Percentiles rank a stretch among this genome's conserved stretches.
These are phyloP conservation scores for Ustilago lituana DNA, from an alignment of 1,284 basidiomycete genomes.

Conservation along the genomic window DNA sequence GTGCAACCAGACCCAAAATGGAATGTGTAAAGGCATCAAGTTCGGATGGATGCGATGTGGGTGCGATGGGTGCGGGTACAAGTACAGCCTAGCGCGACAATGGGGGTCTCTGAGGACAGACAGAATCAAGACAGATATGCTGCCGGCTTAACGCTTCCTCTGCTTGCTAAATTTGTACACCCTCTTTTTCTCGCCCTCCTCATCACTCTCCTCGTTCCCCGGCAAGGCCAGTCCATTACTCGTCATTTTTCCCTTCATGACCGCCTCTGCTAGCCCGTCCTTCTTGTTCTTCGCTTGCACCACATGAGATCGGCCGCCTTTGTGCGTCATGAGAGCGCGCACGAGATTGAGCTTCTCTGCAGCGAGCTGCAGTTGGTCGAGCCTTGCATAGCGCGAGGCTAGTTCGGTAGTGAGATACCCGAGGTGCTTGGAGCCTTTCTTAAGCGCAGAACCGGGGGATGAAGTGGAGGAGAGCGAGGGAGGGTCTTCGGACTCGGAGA, in stretches of 20 bases:
- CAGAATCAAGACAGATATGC: no score
- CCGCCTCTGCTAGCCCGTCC: slow-evolving; percentile 31
- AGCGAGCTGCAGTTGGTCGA: slow-evolving; percentile 53
- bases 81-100: no score
- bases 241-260: slow-evolving; percentile 50
- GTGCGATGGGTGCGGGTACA: no score
- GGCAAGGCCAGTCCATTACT: slow-evolving; percentile 47
- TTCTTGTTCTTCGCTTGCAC: slow-evolving; percentile 40
- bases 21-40: no score
- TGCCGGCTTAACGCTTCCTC: slow-evolving; percentile 52
- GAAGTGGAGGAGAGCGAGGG: slow-evolving; percentile 1
- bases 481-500: slow-evolving; percentile 32
- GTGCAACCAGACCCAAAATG: no score
- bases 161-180: slow-evolving; percentile 57
- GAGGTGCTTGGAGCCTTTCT: slow-evolving; percentile 53
- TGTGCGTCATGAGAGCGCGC: slow-evolving; percentile 57
- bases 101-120: no score
- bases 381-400: slow-evolving; percentile 47
- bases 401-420: slow-evolving; percentile 55
- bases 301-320: slow-evolving; percentile 24
- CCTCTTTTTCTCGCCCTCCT: slow-evolving; percentile 26
- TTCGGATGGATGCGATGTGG: no score
- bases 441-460: slow-evolving; percentile 5
- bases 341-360: slow-evolving; percentile 57
- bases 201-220: slow-evolving; percentile 39